Evolutionary conservation across 2,329 filamentous ascomycete species (phyloP).

Genomic region (Cadophora sp.): DNA sequence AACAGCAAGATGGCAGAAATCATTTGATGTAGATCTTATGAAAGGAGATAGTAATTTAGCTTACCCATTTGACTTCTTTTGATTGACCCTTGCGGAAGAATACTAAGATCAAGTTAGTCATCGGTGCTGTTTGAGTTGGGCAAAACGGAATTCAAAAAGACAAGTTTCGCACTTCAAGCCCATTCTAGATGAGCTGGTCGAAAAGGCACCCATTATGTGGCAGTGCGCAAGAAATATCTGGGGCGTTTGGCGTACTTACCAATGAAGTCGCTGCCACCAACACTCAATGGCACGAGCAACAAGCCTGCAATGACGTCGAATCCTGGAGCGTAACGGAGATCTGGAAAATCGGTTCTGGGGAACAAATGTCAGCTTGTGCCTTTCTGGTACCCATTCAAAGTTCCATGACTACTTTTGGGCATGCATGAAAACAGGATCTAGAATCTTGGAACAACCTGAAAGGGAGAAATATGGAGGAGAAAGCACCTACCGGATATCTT

Average conservation of each 20-base stretch:
- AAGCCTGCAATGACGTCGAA: conserved; percentile 81
- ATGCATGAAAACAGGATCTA: too few relatives aligned
- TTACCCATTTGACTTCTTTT: conserved; percentile 72
- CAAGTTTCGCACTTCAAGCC: neutral
- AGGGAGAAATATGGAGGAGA: neutral
- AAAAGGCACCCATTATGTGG: neutral
- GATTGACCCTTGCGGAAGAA: conserved; percentile 84
- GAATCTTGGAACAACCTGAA: too few relatives aligned
- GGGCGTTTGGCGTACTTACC: conserved; percentile 11
- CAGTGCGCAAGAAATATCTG: neutral
- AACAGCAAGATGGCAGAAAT: neutral
- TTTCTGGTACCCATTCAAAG: too few relatives aligned
- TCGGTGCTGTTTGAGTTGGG: too few relatives aligned
- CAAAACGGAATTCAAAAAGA: conserved; percentile 5
- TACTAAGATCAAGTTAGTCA: conserved; percentile 50
- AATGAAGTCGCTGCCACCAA: conserved; percentile 82
- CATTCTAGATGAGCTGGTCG: neutral
- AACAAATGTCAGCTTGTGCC: too few relatives aligned
- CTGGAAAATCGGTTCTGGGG: conserved; percentile 72
- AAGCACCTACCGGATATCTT: conserved; percentile 61
- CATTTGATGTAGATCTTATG: neutral
- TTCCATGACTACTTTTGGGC: too few relatives aligned
- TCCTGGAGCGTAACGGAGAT: conserved; percentile 79
- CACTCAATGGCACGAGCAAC: conserved; percentile 80
- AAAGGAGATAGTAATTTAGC: neutral